Evolutionary conservation across 1,139 yeast species (phyloP).

Genomic region (Suhomyces kunorum): DNA sequence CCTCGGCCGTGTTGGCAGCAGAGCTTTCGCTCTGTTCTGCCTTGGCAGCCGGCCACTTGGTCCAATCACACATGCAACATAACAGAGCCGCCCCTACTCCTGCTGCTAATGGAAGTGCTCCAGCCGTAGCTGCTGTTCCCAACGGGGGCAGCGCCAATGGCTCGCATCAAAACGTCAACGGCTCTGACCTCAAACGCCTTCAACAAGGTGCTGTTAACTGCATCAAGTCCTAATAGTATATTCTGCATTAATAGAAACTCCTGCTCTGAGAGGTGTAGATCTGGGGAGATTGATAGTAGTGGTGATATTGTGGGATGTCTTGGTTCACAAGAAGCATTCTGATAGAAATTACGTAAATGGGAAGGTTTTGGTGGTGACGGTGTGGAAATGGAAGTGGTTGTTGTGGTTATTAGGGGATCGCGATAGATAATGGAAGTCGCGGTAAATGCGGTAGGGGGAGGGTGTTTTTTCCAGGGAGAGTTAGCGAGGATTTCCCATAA

Average conservation of each 20-base stretch:
- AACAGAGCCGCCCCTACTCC: constrained; percentile 69
- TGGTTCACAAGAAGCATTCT: too few relatives aligned
- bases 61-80: constrained; percentile 96
- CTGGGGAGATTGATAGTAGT: too few relatives aligned
- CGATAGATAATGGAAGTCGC: too few relatives aligned
- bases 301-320: too few relatives aligned
- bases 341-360: too few relatives aligned
- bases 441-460: too few relatives aligned
- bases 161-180: constrained; percentile 2
- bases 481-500: too few relatives aligned
- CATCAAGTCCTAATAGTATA: constrained; percentile 37
- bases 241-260: constrained; percentile 18
- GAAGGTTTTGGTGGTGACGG: too few relatives aligned
- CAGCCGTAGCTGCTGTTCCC: constrained; percentile 19
- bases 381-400: too few relatives aligned
- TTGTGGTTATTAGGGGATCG: too few relatives aligned
- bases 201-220: constrained; percentile 73
- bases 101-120: constrained; percentile 27
- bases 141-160: constrained; percentile 12
- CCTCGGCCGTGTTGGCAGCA: constrained; percentile 94
- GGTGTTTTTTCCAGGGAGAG: too few relatives aligned
- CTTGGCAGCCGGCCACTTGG: constrained; percentile 97
- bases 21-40: constrained; percentile 94
- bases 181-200: constrained; percentile 53
- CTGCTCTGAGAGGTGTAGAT: too few relatives aligned